These are phyloP conservation scores for Pterocarpus santalinus DNA, from an alignment of 306 rosid species.

Conservation along the genomic window DNA sequence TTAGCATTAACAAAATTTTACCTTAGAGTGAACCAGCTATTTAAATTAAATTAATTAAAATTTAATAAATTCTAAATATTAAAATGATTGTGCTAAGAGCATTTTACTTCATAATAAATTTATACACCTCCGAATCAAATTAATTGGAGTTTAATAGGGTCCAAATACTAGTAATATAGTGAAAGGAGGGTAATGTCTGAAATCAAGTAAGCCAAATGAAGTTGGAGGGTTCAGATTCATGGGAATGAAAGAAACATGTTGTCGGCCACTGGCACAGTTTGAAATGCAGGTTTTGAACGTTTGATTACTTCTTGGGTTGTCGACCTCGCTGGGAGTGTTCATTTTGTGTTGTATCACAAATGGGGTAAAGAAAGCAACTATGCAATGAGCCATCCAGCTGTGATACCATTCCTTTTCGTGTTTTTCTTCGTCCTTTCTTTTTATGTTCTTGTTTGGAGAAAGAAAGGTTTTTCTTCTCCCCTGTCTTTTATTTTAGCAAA, in stretches of 20 bases:
- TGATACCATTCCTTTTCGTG: constrained; percentile 8
- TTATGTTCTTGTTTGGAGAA: neutral
- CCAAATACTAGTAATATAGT: neutral
- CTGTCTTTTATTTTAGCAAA: constrained; percentile 1
- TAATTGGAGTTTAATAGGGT: too few relatives aligned
- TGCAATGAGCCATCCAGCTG: constrained; percentile 50
- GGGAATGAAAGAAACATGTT: constrained; percentile 21
- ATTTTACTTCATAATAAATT: too few relatives aligned
- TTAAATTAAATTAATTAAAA: too few relatives aligned
- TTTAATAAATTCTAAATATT: too few relatives aligned
- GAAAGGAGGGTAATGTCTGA: neutral
- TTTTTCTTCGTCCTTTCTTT: neutral
- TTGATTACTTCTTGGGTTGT: constrained; percentile 30
- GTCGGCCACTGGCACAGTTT: constrained; percentile 3
- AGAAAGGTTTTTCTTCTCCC: constrained; percentile 6
- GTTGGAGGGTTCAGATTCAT: neutral
- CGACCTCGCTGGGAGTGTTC: constrained; percentile 61
- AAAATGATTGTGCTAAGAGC: too few relatives aligned
- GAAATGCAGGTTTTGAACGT: neutral
- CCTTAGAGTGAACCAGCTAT: neutral
- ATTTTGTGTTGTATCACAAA: constrained; percentile 16
- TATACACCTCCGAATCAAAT: too few relatives aligned
- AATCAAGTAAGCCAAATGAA: neutral
- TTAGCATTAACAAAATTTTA: too few relatives aligned
- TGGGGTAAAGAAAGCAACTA: constrained; percentile 10